Base-by-base conservation (phyloP, 129 eudicot genomes). In the Lactuca sativa region DNA sequence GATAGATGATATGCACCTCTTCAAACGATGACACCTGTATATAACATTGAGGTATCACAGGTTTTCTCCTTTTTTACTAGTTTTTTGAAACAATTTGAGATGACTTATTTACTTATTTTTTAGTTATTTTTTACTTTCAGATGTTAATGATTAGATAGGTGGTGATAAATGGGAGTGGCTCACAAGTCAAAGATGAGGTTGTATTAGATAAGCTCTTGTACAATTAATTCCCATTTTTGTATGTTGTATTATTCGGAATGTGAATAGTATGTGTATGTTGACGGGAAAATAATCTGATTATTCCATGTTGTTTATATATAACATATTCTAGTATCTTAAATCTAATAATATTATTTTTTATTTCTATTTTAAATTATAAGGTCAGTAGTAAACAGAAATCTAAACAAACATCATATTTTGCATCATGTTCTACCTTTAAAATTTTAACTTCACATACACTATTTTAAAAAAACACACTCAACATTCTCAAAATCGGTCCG, bases 81-180 rank as follows among this genome's bases (percentile, higher is more conserved):
- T 7, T 55, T 55, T 21, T 70, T 62, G 13, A 62, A 53, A 62
- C 5, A 17, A 8, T 2, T 31, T 34, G 30, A 30, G 38, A n/a
- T 62, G 49, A 53, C 49, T 53, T 31, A 38, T 21, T 21, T n/a
- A n/a, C n/a, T n/a, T n/a, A n/a, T n/a, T 41, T 58, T 62, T 70
- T 55, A 25, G 49, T 47, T 43, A 43, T 8, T 47, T 47, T 47
- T 47, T 12, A 7, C 53, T 59, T 21, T 58, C 34, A 66, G 73
- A 66, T 59, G 70, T 44, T 78, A 43, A 64, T 63, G 65, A 62
- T 65, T 71, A 72, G 73, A n/a, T 78, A 78, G 74, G 69, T 48
- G 73, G 49, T 55, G 9, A n/a, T 21, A 33, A 66, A 47, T 38
- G 33, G 57, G 56, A 40, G 76, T 33, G 59, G 59, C 37, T 13